Conservation (phyloP, 257 asterid species). For the Dorcoceras hygrometricum region DNA sequence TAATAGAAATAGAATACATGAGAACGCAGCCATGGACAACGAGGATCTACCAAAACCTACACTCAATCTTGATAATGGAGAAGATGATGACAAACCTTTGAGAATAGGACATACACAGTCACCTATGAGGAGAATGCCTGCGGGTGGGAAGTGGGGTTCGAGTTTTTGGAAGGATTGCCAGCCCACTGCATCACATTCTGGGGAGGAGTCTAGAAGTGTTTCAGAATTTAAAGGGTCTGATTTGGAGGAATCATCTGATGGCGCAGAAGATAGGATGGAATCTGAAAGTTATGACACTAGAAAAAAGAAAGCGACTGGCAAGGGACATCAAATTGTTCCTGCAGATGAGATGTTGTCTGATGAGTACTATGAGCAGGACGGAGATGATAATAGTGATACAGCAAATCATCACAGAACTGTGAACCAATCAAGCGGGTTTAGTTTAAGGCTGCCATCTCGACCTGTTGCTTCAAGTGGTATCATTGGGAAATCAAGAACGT, state of each 20-base stretch:
- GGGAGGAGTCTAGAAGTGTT: slow-evolving; percentile 88
- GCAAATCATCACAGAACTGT: slow-evolving; percentile 50
- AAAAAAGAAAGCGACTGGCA: slow-evolving; percentile 42
- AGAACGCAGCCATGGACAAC: slow-evolving; percentile 25
- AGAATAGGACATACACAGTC: slow-evolving; percentile 37
- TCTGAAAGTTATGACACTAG: slow-evolving; percentile 49
- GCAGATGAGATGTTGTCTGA: slow-evolving; percentile 95
- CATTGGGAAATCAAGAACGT: slow-evolving; percentile 53
- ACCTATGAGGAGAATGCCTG: slow-evolving; percentile 37
- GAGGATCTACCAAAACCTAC: slow-evolving; percentile 51
- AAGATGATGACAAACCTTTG: slow-evolving; percentile 32
- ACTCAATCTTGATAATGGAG: slow-evolving; percentile 45
- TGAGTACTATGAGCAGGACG: slow-evolving; percentile 97
- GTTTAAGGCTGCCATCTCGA: slow-evolving; percentile 49
- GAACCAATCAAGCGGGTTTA: slow-evolving; percentile 51
- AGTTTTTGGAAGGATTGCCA: slow-evolving; percentile 78
- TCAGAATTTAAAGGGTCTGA: slow-evolving; percentile 90
- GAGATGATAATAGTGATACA: slow-evolving; percentile 74
- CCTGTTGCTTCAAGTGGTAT: slow-evolving; percentile 39
- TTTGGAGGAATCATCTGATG: slow-evolving; percentile 62
- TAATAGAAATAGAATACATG: slow-evolving; percentile 36
- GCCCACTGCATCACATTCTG: slow-evolving; percentile 61
- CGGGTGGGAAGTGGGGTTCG: slow-evolving; percentile 85
- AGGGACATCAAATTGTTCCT: slow-evolving; percentile 53
- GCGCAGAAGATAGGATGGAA: slow-evolving; percentile 50